These are phyloP conservation scores for Ophiostoma quercus DNA, from an alignment of 2,329 filamentous ascomycete genomes.

Conservation along the genomic window DNA sequence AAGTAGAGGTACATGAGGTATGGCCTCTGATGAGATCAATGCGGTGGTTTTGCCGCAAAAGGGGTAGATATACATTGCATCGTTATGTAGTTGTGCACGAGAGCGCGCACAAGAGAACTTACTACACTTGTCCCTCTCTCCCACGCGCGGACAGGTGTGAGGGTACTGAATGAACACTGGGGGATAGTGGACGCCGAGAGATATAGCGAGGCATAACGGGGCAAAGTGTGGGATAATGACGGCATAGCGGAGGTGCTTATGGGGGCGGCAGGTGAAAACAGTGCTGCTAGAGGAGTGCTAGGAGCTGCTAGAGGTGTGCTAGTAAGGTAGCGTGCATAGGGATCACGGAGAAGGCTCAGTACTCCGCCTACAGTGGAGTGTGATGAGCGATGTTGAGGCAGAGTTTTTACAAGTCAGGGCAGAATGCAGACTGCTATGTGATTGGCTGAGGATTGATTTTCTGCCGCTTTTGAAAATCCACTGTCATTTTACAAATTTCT, in stretches of 20 bases:
- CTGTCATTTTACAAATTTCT: too few relatives aligned
- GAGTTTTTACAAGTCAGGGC: too few relatives aligned
- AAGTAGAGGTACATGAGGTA: neutral
- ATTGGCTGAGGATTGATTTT: too few relatives aligned
- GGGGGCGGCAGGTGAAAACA: neutral
- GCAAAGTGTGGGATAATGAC: constrained; percentile 11
- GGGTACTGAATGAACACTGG: neutral
- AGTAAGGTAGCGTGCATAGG: neutral
- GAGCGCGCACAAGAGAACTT: neutral
- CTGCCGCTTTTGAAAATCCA: too few relatives aligned
- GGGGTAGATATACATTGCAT: neutral
- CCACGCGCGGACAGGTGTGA: neutral
- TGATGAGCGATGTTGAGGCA: neutral
- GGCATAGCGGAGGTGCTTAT: constrained; percentile 4
- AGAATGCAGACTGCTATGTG: too few relatives aligned
- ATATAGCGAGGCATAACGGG: constrained; percentile 7
- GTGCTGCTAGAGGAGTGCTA: neutral
- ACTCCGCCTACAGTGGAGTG: neutral
- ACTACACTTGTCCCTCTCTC: neutral
- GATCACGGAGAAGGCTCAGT: constrained; percentile 6
- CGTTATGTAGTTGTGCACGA: neutral
- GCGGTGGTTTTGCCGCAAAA: neutral
- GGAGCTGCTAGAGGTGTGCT: neutral
- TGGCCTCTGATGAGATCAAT: neutral
- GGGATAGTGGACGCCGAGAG: constrained; percentile 7